A percentile compares a stretch with the other conserved stretches of the same genome.
These are phyloP conservation scores for Candida tropicalis DNA, from an alignment of 1,139 yeast species.

Conservation along the genomic window DNA sequence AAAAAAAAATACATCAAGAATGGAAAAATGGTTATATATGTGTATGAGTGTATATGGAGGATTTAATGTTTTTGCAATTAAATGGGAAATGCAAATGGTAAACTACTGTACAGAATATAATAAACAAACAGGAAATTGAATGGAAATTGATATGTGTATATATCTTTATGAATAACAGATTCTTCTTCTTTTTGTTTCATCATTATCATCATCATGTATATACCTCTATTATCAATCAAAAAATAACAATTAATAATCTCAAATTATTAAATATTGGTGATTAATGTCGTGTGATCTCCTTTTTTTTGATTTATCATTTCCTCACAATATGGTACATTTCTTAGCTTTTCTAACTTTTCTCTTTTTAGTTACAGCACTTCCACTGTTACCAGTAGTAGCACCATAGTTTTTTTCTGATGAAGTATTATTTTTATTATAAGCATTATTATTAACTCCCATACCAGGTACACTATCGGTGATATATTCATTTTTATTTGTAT, in stretches of 20 bases:
- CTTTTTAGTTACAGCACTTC: slow-evolving; percentile 18
- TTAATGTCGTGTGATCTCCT: no score
- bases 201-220: no score
- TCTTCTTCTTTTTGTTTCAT: no score
- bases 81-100: no score
- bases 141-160: no score
- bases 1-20: no score
- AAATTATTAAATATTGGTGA: slow-evolving; percentile 3
- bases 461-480: slow-evolving; percentile 8
- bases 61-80: no score
- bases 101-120: no score
- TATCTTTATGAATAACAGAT: no score
- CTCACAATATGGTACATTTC: slow-evolving; percentile 52
- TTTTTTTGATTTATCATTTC: not conserved
- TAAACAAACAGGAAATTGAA: no score
- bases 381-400: slow-evolving; percentile 3
- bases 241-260: slow-evolving; percentile 1
- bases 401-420: slow-evolving; percentile 2
- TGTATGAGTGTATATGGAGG: no score
- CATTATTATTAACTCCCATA: slow-evolving; percentile 4
- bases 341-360: slow-evolving; percentile 47
- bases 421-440: not conserved
- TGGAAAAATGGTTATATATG: no score
- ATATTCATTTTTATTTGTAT: slow-evolving; percentile 12
- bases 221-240: not conserved